phyloP scores from a whole-genome alignment of 345 rosid genomes.

The Citrus sinensis region DVS_A1.0 CM039168.1:1195501-1196000 shows the following conservation, averaged over 20 bases:
- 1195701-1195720: not conserved
- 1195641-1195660: not conserved
- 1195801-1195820: not conserved
- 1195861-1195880: not conserved
- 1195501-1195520: no score
- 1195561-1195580: no score
- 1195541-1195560: no score
- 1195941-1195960: constrained; percentile 1
- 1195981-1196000: not conserved
- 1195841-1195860: not conserved
- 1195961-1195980: not conserved
- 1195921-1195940: not conserved
- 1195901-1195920: not conserved
- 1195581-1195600: no score
- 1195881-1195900: not conserved
- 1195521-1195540: no score
- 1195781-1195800: not conserved
- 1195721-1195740: no score
- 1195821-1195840: not conserved
- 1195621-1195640: no score
- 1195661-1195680: not conserved
- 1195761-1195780: not conserved
- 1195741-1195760: not conserved
- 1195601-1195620: no score
- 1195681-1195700: not conserved